phyloP scores from a whole-genome alignment of 1,284 basidiomycete genomes.

The Moniliella sp. region DNA sequence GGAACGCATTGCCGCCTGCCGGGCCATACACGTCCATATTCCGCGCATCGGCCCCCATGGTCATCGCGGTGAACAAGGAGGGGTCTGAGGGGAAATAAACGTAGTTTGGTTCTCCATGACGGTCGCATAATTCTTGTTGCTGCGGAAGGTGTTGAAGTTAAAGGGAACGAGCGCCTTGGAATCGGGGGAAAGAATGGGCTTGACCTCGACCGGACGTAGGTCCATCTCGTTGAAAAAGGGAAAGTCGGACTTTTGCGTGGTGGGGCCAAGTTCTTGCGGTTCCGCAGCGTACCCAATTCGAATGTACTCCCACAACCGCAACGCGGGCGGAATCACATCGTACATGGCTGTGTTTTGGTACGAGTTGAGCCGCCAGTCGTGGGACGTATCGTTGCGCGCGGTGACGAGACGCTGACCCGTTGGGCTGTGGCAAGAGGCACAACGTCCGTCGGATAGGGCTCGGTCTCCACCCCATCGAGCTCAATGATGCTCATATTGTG shows the following conservation, averaged over 20 bases:
- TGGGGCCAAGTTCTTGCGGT: too few species aligned
- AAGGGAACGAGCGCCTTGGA: slow-evolving; percentile 34
- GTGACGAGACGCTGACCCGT: slow-evolving; percentile 76
- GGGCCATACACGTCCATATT: slow-evolving; percentile 6
- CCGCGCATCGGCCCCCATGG: slow-evolving; percentile 41
- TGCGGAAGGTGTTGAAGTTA: slow-evolving; percentile 37
- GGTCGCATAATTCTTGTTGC: slow-evolving; percentile 24
- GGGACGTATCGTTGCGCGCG: slow-evolving; percentile 58
- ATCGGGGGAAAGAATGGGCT: slow-evolving; percentile 32
- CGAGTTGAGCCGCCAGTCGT: slow-evolving; percentile 70
- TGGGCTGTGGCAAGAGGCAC: slow-evolving; percentile 63
- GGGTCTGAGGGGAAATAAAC: slow-evolving; percentile 7
- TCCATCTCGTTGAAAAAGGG: slow-evolving; percentile 36
- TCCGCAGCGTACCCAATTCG: too few species aligned
- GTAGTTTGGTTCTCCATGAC: slow-evolving; percentile 38
- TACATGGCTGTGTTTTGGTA: slow-evolving; percentile 53
- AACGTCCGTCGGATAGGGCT: slow-evolving; percentile 49
- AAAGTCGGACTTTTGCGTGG: too few species aligned
- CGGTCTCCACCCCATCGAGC: slow-evolving; percentile 61
- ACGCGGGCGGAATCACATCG: slow-evolving; percentile 17
- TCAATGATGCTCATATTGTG: slow-evolving; percentile 72
- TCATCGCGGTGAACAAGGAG: slow-evolving; percentile 17
- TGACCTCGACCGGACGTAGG: too few species aligned
- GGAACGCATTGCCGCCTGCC: slow-evolving; percentile 39
- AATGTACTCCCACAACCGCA: too few species aligned